phyloP scores from a whole-genome alignment of 2,329 filamentous ascomycete species.

The Sclerotinia nivalis region DNA sequence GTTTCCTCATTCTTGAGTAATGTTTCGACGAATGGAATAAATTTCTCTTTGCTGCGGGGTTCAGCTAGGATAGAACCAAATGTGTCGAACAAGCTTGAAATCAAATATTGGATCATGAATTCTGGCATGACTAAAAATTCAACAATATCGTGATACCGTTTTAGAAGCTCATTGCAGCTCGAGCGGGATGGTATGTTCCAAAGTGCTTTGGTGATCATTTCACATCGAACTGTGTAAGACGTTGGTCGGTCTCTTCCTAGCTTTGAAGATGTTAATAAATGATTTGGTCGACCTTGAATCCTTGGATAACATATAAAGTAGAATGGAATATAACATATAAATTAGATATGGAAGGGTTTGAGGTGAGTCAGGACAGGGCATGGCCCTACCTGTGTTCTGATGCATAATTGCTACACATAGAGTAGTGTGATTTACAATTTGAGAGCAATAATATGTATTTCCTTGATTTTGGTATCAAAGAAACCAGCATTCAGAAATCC shows the following conservation, averaged over 20 bases:
- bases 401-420: no score
- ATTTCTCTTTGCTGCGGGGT: conserved; percentile 29
- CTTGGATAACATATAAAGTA: background rate
- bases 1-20: conserved; percentile 36
- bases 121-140: conserved; percentile 27
- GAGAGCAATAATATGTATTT: no score
- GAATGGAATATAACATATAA: background rate
- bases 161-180: conserved; percentile 32
- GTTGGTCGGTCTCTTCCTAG: conserved; percentile 32
- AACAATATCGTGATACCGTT: conserved; percentile 22
- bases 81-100: conserved; percentile 31
- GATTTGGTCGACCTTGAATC: background rate
- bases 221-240: background rate
- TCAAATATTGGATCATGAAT: conserved; percentile 32
- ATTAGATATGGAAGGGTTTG: background rate
- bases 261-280: background rate
- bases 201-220: conserved; percentile 30
- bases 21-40: conserved; percentile 31
- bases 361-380: background rate
- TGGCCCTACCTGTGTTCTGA: background rate
- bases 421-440: no score
- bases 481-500: no score
- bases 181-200: conserved; percentile 35
- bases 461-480: no score
- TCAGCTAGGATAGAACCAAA: conserved; percentile 30